Conservation (phyloP, 208 protist genomes). For the Trypanosoma mega region DNA sequence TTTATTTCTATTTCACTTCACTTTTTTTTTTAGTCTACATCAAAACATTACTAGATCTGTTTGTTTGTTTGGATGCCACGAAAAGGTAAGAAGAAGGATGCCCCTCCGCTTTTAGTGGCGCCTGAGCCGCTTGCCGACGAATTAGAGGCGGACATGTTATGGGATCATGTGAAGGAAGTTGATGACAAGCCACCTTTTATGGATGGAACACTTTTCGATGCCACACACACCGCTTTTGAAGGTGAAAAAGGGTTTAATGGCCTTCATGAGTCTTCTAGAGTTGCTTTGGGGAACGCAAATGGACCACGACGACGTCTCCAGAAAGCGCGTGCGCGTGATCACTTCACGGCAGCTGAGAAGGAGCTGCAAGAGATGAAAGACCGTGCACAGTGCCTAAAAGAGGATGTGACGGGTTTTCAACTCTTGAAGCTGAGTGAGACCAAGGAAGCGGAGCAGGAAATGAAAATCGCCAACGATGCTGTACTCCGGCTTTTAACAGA, state of each 20-base stretch:
- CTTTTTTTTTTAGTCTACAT: conserved; percentile 11
- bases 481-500: conserved; percentile 3
- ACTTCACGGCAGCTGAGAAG: conserved; percentile 28
- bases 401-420: conserved; percentile 27
- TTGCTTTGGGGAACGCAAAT: conserved; percentile 13
- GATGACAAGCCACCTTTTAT: conserved; percentile 38
- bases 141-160: conserved; percentile 43
- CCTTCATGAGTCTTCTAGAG: conserved; percentile 3
- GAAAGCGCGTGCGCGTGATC: conserved; percentile 24
- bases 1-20: conserved; percentile 7
- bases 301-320: conserved; percentile 12
- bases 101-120: conserved; percentile 36
- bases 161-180: conserved; percentile 34
- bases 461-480: background rate
- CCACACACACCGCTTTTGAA: conserved; percentile 35
- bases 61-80: background rate
- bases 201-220: conserved; percentile 34
- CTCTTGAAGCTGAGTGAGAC: conserved; percentile 28
- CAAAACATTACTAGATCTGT: background rate
- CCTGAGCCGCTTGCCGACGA: conserved; percentile 50
- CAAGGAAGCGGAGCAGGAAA: conserved; percentile 23
- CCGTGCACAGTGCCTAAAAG: conserved; percentile 1
- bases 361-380: conserved; percentile 18
- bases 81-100: conserved; percentile 30
- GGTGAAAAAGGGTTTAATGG: conserved; percentile 22